Evolutionary conservation across 2,329 filamentous ascomycete genomes (phyloP), one percentile per base, ranked within the genome.

Genomic region (Chaetomiaceae sp.): DNA sequence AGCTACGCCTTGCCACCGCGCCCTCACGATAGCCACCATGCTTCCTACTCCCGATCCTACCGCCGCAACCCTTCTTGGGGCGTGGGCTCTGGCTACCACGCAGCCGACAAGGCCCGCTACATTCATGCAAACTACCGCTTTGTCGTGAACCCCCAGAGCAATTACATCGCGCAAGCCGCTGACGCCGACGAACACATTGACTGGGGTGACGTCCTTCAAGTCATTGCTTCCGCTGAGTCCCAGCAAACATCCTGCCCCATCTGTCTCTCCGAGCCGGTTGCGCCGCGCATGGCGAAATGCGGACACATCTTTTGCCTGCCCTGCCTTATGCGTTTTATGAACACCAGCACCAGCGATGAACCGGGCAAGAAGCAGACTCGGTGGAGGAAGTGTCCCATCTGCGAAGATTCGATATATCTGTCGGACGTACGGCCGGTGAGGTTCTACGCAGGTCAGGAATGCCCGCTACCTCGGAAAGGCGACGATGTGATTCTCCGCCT

Each of bases 81-180:
- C 0, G 76, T 89, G 36, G 90, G 91, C 4, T 96, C 90, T 32
- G 90, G 91, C 23, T 89, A 96, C 69, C 90, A 96, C 69, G 84
- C 89, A 13, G 82, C 85, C 38, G 94, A 99, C 70, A 97, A 97
- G 73, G 87, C 91, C 53, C 85, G 88, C 77, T 92, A 79, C 53
- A 80, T 99, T 14, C 91, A 99, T 69, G 90, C 94, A 59, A 99
- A 99, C 69, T 99, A 99, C 67, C 87, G 94, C 51, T 99, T 99
- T 68, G 87, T 99, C 54, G 91, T 99, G 47, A 85, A 89, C 55
- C 92, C 94, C 3, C 79, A 82, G 51, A 86, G 84, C 53, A 82
- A 86, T 64, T 99, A 97, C 67, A 79, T 82, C 55, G 80, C 82
- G 5, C 90, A 97, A 66, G 87, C 89, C 21, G 79, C 81, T 41